Base-by-base conservation (phyloP, 176 grass and related monocot genomes). In the Zoysia pacifica region DNA sequence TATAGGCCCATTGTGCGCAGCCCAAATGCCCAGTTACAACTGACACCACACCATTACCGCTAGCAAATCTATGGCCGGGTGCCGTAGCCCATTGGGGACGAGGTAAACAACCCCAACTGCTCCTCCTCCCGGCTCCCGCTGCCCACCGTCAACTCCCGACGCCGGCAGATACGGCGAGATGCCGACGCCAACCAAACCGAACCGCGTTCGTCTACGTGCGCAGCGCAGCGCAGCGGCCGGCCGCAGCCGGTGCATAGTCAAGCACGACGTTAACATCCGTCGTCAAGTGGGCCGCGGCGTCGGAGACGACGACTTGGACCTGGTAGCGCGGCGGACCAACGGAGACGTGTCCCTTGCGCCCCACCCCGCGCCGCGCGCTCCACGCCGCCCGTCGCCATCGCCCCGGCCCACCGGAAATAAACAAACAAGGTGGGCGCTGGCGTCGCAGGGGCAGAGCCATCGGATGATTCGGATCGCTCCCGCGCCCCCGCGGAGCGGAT, bases 361-460 rank as follows among this genome's bases (percentile, higher is more conserved):
- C 84, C 78, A 48, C 65, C 5, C 85, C 73, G 65, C 78, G 72
- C 84, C 78, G 78, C 77, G 70, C 78, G 54, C 65, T 56, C 79
- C 79, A n/a, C n/a, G n/a, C 67, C 74, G 75, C 53, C 69, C 5
- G 53, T 66, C 18, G 14, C 67, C 15, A 15, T 72, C 80, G 11
- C n/a, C 44, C 7, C 37, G 36, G 64, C 81, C 79, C 41, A 2
- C 13, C 35, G 18, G 3, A 7, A 3, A 15, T 13, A 52, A 65
- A 79, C 39, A 55, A 42, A 63, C 77, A 19, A 69, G 15, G 46
- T 61, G 68, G 53, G 73, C 58, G 87, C 78, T 82, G 82, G 77
- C 82, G 81, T 75, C 76, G 77, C 71, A 18, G 77, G 65, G 59
- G 59, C 59, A 62, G 9, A 36, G 49, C 35, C 80, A n/a, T n/a